Evolutionary conservation across 208 protist genomes (phyloP).

Genomic region (Wallacemonas sp.): DNA sequence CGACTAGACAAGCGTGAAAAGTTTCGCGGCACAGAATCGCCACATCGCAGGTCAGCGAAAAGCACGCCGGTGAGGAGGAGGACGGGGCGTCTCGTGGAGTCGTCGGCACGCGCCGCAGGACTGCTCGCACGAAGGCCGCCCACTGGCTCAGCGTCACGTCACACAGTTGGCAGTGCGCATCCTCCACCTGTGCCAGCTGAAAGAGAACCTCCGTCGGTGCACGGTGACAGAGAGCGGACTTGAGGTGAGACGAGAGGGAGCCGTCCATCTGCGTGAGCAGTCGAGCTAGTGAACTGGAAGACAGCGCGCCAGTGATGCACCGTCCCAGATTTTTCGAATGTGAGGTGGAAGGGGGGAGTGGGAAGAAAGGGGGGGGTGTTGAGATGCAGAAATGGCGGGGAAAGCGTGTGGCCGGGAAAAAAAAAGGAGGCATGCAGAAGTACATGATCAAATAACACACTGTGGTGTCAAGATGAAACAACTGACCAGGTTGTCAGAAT

Average conservation of each 20-base stretch:
- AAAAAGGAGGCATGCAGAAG: too few species aligned
- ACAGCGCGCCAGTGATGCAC: neutral
- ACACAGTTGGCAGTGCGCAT: neutral
- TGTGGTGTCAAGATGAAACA: too few species aligned
- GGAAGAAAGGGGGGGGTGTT: neutral
- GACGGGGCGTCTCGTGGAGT: neutral
- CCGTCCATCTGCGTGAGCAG: neutral
- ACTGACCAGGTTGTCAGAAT: too few species aligned
- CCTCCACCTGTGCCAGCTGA: neutral
- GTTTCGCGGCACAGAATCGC: slow-evolving; percentile 38
- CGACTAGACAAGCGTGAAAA: slow-evolving; percentile 45
- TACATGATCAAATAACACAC: too few species aligned
- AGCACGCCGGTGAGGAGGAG: neutral
- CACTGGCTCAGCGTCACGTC: neutral
- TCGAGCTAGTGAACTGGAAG: neutral
- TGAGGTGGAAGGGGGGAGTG: too few species aligned
- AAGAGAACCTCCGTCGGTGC: slow-evolving; percentile 2
- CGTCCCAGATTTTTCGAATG: too few species aligned
- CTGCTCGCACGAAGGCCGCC: neutral
- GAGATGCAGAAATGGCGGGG: too few species aligned
- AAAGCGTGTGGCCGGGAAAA: too few species aligned
- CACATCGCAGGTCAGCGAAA: slow-evolving; percentile 28
- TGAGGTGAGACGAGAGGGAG: neutral
- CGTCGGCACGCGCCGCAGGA: neutral
- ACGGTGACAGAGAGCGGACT: neutral